Conservation (phyloP, 1,284 basidiomycete genomes). For the Pseudozyma flocculosa region DNA sequence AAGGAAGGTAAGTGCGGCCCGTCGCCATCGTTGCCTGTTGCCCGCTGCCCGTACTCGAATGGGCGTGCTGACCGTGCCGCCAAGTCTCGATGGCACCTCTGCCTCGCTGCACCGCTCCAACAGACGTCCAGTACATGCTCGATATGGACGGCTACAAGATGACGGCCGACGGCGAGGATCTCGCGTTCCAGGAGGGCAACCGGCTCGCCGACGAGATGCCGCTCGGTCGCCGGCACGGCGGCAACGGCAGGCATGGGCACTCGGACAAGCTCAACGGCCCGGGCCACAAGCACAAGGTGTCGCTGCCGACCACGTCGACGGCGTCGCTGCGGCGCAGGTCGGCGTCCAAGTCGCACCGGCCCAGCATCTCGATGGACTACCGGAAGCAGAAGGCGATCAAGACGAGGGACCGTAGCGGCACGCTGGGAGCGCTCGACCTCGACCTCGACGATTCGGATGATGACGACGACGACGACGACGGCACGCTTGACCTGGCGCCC, state of each 20-base stretch:
- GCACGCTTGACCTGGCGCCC: constrained; percentile 5
- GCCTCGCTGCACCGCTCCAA: not conserved
- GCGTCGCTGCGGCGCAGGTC: constrained; percentile 19
- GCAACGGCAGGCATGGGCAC: constrained; percentile 40
- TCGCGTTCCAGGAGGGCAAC: constrained; percentile 45
- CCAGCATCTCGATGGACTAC: constrained; percentile 32
- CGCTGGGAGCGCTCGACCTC: not conserved
- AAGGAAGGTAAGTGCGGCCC: constrained; percentile 9
- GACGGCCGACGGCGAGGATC: constrained; percentile 47
- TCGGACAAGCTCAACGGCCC: constrained; percentile 19
- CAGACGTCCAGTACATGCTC: constrained; percentile 43
- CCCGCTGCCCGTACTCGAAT: too few relatives aligned
- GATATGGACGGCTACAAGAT: constrained; percentile 58
- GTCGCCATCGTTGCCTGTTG: not conserved
- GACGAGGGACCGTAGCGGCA: constrained; percentile 10
- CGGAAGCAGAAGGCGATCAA: constrained; percentile 5
- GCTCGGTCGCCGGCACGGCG: constrained; percentile 46
- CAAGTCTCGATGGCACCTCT: not conserved
- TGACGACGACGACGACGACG: constrained; percentile 4
- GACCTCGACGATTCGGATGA: constrained; percentile 17
- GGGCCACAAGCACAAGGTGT: constrained; percentile 29
- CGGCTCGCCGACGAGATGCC: constrained; percentile 55
- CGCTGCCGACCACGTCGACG: constrained; percentile 15
- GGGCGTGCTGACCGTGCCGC: too few relatives aligned
- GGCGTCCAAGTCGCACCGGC: constrained; percentile 18